Evolutionary conservation across 1,284 basidiomycete genomes (phyloP), one percentile per base, ranked within the genome.

Genomic region (Chalciporus sp.): DNA sequence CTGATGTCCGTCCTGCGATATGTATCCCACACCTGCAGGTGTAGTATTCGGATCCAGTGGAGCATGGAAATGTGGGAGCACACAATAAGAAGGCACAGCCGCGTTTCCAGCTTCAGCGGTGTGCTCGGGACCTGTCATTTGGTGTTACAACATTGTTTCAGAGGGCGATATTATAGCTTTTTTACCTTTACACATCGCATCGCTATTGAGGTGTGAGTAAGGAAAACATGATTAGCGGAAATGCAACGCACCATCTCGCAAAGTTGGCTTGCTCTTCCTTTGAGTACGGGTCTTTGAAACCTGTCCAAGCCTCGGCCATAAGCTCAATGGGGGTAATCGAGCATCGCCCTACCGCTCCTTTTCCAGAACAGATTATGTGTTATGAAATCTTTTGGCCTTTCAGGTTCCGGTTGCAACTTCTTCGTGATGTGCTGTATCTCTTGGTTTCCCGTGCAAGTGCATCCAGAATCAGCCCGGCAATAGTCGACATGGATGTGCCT

Each of bases 401-500:
- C 61, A 0, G 80, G 78, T 39, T 79, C 58, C 0, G 85, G 83
- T 0, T 68, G 62, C 53, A 85, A 67, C 17, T 61, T 69, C n/a
- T 61, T 63, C 0, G 29, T 54, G 29, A 82, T 72, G 56, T 86
- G 85, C 53, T 82, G 72, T 14, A 76, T 44, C n/a, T 83, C 81
- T 0, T 70, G 59, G 0, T 68, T 62, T 0, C 69, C 77, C 17
- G 57, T 58, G 59, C 83, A 85, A 0, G 60, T 52, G 0, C 62
- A 63, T 6, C 60, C 67, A n/a, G 67, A 58, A 19, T 66, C 61
- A 0, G 77, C 68, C 0, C 80, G 76, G 61, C 85, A 86, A 55
- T 78, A 81, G 57, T 81, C 83, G 31, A 86, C 69, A 58, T 86
- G 85, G 0, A 72, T 69, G 49, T 86, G 84, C 12, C 77, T 60